phyloP scores from a whole-genome alignment of 192 early-diverging fungal species.

The Coemansia sp. region DNA sequence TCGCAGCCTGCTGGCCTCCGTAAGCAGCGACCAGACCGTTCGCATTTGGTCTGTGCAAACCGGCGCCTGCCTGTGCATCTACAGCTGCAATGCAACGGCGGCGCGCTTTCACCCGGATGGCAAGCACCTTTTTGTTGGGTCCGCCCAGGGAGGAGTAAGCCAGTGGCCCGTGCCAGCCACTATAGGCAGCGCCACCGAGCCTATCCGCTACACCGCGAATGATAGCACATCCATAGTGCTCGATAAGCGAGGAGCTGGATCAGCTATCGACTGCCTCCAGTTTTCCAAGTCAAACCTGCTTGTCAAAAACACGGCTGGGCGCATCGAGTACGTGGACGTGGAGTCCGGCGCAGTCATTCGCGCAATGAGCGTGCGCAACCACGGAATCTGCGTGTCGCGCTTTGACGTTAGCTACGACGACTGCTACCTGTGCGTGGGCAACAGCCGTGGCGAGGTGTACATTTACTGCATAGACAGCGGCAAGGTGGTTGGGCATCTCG shows the following conservation, averaged over 20 bases:
- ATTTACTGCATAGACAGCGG: conserved; percentile 73
- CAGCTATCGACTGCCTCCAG: conserved; percentile 66
- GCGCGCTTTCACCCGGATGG: conserved; percentile 70
- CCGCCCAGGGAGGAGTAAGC: conserved; percentile 51
- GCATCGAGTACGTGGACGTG: conserved; percentile 75
- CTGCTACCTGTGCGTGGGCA: conserved; percentile 71
- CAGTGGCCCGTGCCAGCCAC: conserved; percentile 56
- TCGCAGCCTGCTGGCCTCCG: conserved; percentile 64
- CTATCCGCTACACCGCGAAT: conserved; percentile 6
- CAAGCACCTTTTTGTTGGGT: conserved; percentile 55
- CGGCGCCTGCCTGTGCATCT: conserved; percentile 61
- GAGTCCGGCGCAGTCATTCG: conserved; percentile 49
- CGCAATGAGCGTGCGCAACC: conserved; percentile 45
- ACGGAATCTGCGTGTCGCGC: conserved; percentile 50
- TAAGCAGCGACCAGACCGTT: conserved; percentile 69
- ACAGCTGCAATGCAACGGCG: conserved; percentile 59
- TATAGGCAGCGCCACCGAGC: not conserved
- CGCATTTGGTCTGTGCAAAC: conserved; percentile 75
- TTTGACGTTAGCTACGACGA: conserved; percentile 74
- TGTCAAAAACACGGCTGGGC: conserved; percentile 71
- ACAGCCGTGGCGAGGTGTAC: conserved; percentile 65
- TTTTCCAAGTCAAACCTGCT: conserved; percentile 67
- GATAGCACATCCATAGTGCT: conserved; percentile 28
- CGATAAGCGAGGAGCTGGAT: conserved; percentile 23
- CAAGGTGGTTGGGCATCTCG: conserved; percentile 60